Conservation (phyloP, 1,284 basidiomycete genomes). For the Apiotrichum sp. region DNA sequence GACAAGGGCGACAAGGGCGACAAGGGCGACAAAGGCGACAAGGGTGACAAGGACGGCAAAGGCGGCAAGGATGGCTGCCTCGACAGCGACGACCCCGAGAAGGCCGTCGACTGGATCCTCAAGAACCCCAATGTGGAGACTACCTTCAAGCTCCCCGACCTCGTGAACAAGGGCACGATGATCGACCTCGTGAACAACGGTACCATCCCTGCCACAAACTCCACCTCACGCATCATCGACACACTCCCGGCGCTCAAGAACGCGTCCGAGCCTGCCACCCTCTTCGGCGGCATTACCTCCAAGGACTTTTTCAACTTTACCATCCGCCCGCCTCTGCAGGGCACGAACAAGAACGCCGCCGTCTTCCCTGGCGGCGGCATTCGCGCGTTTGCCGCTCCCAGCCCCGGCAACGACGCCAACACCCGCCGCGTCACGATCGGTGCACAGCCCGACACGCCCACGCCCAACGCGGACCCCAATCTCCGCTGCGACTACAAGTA, state of each 20-base stretch:
- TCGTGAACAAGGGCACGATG: conserved; percentile 1
- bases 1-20: not conserved
- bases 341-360: conserved; percentile 9
- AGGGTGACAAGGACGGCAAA: not conserved
- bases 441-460: not conserved
- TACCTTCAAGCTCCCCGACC: not conserved
- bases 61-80: not conserved
- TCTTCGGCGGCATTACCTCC: conserved; percentile 1
- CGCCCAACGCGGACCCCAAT: not conserved
- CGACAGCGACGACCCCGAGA: not conserved
- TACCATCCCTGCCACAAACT: conserved; percentile 6
- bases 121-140: conserved; percentile 3
- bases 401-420: not conserved
- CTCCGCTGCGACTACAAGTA: conserved; percentile 13
- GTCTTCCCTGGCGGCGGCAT: not conserved
- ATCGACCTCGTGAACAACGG: conserved; percentile 1
- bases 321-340: conserved; percentile 6
- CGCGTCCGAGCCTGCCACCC: conserved; percentile 3
- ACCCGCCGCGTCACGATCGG: conserved; percentile 4
- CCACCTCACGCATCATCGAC: conserved; percentile 1
- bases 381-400: not conserved
- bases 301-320: not conserved
- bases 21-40: not conserved
- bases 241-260: conserved; percentile 1
- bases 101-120: not conserved